These are phyloP conservation scores for Tricholoma hemisulphureum DNA, from an alignment of 768 basidiomycete genomes.

Conservation along the genomic window DNA sequence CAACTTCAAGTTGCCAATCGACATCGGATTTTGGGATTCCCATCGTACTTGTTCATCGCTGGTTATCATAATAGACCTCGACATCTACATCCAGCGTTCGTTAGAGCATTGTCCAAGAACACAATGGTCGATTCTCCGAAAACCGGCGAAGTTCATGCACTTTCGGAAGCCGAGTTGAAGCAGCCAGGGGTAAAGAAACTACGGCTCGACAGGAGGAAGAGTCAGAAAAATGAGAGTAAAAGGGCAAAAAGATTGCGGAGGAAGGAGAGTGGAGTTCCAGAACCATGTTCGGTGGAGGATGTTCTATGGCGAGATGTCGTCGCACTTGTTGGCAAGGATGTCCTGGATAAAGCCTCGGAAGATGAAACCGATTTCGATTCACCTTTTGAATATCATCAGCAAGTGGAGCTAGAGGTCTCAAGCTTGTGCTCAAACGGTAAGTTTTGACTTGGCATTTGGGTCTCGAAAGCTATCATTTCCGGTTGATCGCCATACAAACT, in stretches of 20 bases:
- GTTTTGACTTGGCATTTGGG: constrained; percentile 14
- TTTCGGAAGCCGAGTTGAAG: constrained; percentile 16
- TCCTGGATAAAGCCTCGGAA: constrained; percentile 47
- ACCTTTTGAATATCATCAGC: constrained; percentile 59
- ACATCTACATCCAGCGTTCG: neutral
- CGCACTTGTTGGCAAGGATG: constrained; percentile 60
- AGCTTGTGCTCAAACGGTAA: constrained; percentile 63
- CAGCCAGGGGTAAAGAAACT: constrained; percentile 29
- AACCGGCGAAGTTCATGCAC: constrained; percentile 20
- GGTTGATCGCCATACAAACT: neutral
- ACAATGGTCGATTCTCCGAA: constrained; percentile 15
- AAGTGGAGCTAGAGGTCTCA: constrained; percentile 65
- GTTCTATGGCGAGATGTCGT: constrained; percentile 73
- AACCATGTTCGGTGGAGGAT: constrained; percentile 69
- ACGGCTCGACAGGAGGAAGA: constrained; percentile 17
- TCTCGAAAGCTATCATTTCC: neutral
- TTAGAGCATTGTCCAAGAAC: neutral
- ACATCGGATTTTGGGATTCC: neutral
- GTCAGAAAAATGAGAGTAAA: constrained; percentile 27
- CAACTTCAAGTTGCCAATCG: neutral
- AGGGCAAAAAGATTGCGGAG: constrained; percentile 31
- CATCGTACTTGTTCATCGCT: neutral
- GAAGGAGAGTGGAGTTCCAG: constrained; percentile 45
- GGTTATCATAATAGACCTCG: neutral
- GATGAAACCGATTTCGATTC: constrained; percentile 53